phyloP scores from a whole-genome alignment of 495 filamentous ascomycete species.

The Penicillium crystallinum region DNA sequence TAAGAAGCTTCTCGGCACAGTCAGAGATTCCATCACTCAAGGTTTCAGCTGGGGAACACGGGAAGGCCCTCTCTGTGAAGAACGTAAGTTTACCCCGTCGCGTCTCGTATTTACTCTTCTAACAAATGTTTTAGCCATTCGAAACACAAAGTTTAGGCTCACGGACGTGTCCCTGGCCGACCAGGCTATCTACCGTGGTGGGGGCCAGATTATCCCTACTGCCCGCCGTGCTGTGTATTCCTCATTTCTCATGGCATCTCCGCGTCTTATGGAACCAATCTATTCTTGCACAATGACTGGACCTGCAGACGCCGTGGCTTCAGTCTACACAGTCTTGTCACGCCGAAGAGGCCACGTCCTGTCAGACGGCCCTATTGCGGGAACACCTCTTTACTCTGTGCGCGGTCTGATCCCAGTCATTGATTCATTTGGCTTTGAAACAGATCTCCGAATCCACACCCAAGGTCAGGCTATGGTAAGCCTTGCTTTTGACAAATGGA shows the following conservation, averaged over 20 bases:
- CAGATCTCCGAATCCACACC: slow-evolving; percentile 91
- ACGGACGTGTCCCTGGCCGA: slow-evolving; percentile 83
- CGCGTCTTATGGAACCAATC: slow-evolving; percentile 91
- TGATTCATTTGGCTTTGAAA: slow-evolving; percentile 96
- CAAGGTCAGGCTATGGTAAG: slow-evolving; percentile 86
- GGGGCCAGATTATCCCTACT: slow-evolving; percentile 96
- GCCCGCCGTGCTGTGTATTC: slow-evolving; percentile 86
- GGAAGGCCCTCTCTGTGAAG: slow-evolving; percentile 96
- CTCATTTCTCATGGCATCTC: slow-evolving; percentile 94
- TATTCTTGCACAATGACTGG: slow-evolving; percentile 91
- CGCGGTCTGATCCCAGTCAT: slow-evolving; percentile 90
- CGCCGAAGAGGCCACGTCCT: slow-evolving; percentile 88
- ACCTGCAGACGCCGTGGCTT: slow-evolving; percentile 81
- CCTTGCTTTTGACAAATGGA: slow-evolving; percentile 95
- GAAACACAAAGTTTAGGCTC: slow-evolving; percentile 91
- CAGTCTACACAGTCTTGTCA: slow-evolving; percentile 87
- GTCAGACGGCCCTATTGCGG: slow-evolving; percentile 86
- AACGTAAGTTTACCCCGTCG: slow-evolving; percentile 63
- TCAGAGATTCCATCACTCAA: slow-evolving; percentile 86
- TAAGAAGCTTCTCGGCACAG: slow-evolving; percentile 79
- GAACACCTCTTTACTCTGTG: slow-evolving; percentile 91
- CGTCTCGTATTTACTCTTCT: neutral
- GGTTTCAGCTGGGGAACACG: slow-evolving; percentile 94
- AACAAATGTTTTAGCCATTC: slow-evolving; percentile 62
- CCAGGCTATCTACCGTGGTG: slow-evolving; percentile 89